These are phyloP conservation scores for Lentinula novae-zelandiae DNA, from an alignment of 1,284 basidiomycete species.

Conservation along the genomic window DNA sequence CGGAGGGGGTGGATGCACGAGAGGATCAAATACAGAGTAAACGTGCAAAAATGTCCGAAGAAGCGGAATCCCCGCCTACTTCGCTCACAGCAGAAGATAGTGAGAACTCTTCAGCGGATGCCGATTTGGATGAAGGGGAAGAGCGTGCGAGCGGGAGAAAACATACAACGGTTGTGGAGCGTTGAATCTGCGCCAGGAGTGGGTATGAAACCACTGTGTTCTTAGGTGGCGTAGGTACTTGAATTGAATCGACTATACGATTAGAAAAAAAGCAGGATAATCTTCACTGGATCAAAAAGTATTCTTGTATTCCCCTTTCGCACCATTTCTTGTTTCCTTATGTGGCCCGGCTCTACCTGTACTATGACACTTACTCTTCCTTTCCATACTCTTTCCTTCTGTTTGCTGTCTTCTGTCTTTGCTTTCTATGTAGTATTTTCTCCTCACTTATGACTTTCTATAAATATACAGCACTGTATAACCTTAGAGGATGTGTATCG, in stretches of 20 bases:
- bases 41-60: conserved; percentile 7
- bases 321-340: background rate
- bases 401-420: background rate
- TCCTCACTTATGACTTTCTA: too few species aligned
- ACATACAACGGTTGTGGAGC: background rate
- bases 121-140: background rate
- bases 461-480: background rate
- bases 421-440: too few species aligned
- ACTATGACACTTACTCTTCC: background rate
- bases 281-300: background rate
- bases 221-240: background rate
- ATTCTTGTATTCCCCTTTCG: background rate
- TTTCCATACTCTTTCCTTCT: background rate
- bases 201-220: background rate
- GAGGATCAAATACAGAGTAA: background rate
- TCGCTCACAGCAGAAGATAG: conserved; percentile 9
- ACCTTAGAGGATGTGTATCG: background rate
- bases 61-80: conserved; percentile 8
- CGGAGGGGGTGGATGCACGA: background rate
- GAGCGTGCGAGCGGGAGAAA: background rate
- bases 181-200: background rate
- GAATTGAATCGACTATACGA: background rate
- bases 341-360: background rate
- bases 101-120: conserved; percentile 2
- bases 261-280: background rate